Conservation (phyloP, 1,284 basidiomycete genomes). For the Serendipita sp. region DNA sequence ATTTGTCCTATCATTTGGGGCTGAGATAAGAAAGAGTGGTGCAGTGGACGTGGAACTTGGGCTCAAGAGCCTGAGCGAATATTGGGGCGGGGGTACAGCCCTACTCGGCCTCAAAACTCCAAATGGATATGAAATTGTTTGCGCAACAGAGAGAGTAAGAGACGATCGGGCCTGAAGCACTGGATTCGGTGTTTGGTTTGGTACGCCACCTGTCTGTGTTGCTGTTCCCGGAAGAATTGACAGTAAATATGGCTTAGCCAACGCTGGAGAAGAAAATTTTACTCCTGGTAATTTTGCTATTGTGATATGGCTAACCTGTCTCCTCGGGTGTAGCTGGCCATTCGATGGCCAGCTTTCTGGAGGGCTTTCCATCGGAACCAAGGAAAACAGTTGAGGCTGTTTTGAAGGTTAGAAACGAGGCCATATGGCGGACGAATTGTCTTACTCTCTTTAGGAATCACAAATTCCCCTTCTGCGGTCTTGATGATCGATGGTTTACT, state of each 20-base stretch:
- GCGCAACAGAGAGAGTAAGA: constrained; percentile 49
- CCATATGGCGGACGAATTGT: constrained; percentile 12
- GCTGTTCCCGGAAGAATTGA: constrained; percentile 59
- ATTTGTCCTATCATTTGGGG: constrained; percentile 53
- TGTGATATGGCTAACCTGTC: constrained; percentile 33
- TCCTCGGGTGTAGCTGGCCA: constrained; percentile 79
- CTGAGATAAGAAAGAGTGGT: constrained; percentile 53
- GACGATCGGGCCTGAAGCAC: constrained; percentile 70
- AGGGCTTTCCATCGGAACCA: constrained; percentile 51
- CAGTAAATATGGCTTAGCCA: constrained; percentile 74
- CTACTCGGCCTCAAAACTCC: constrained; percentile 15
- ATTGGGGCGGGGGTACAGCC: constrained; percentile 23
- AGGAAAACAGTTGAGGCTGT: constrained; percentile 64
- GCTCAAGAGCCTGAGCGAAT: constrained; percentile 44
- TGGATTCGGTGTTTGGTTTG: constrained; percentile 23
- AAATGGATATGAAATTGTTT: constrained; percentile 57
- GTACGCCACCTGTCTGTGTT: constrained; percentile 24
- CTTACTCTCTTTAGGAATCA: constrained; percentile 74
- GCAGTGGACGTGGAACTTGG: constrained; percentile 38
- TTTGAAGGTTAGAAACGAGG: neutral
- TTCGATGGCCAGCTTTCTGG: constrained; percentile 44
- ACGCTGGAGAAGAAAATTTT: constrained; percentile 31
- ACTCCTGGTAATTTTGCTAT: neutral
- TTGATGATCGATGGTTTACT: constrained; percentile 49
- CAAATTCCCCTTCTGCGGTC: constrained; percentile 50